phyloP scores from a whole-genome alignment of 2,329 filamentous ascomycete species.

The Ceratocystis huliohia region DNA sequence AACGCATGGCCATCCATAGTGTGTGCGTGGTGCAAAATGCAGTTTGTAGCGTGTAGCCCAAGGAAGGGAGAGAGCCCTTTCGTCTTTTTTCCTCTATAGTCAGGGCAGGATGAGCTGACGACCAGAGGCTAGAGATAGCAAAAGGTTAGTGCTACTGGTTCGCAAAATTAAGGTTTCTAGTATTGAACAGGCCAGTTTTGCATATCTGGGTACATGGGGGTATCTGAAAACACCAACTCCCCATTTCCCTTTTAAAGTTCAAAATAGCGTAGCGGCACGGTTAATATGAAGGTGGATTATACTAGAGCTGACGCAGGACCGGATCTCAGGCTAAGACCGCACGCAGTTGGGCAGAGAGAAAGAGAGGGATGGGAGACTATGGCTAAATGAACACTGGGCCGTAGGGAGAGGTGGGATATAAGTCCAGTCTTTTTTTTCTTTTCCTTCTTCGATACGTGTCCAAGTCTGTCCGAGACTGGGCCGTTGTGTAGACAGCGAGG shows the following conservation, averaged over 20 bases:
- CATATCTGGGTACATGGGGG: background rate
- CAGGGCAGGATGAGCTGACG: background rate
- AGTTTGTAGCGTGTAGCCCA: no score
- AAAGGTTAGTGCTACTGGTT: background rate
- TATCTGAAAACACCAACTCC: background rate
- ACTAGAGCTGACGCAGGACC: background rate
- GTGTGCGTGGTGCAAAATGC: no score
- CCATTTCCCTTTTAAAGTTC: background rate
- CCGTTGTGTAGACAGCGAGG: no score
- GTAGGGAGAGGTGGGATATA: background rate
- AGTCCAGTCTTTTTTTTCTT: no score
- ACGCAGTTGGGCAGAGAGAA: background rate
- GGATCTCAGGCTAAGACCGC: background rate
- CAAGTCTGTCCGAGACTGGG: no score
- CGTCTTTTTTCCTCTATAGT: no score
- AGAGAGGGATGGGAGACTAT: background rate
- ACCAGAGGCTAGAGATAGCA: background rate
- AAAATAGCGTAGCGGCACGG: conserved; percentile 2
- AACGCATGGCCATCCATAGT: no score
- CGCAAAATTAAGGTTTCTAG: no score
- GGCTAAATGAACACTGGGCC: background rate
- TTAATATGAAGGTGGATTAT: background rate
- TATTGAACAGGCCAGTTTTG: no score
- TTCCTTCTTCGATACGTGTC: no score
- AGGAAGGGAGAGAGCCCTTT: no score